phyloP scores from a whole-genome alignment of 305 asterid genomes.

The Solanum hybrid region DNA sequence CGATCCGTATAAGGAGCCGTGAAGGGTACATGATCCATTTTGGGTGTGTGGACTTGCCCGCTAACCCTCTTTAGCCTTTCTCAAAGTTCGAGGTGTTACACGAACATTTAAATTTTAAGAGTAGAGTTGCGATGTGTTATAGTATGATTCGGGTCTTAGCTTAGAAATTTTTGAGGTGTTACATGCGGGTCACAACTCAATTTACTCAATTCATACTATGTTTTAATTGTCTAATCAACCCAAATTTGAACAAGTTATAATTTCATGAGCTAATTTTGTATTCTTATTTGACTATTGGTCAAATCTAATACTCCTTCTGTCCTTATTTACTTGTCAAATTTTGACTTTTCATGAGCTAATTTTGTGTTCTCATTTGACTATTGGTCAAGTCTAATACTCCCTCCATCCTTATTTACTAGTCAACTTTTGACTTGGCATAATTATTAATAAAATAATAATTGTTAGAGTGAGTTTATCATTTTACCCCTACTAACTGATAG shows the following conservation, averaged over 20 bases:
- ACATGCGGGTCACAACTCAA: not conserved
- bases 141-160: not conserved
- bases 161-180: not conserved
- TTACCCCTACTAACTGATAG: too few relatives aligned
- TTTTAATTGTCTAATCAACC: not conserved
- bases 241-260: not conserved
- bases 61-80: not conserved
- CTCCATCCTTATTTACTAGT: not conserved
- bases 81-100: not conserved
- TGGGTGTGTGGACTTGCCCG: not conserved
- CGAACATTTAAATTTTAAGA: too few relatives aligned
- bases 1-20: not conserved
- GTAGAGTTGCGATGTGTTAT: not conserved
- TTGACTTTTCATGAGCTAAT: not conserved
- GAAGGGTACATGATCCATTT: not conserved
- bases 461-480: not conserved
- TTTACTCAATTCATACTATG: not conserved
- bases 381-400: not conserved
- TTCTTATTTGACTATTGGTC: not conserved
- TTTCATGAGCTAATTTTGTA: not conserved
- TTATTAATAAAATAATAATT: too few relatives aligned
- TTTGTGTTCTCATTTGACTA: not conserved
- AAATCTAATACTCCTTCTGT: not conserved
- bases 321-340: not conserved
- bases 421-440: not conserved